Evolutionary conservation across 345 rosid genomes (phyloP).

Genomic region (Dovyalis caffra): DNA sequence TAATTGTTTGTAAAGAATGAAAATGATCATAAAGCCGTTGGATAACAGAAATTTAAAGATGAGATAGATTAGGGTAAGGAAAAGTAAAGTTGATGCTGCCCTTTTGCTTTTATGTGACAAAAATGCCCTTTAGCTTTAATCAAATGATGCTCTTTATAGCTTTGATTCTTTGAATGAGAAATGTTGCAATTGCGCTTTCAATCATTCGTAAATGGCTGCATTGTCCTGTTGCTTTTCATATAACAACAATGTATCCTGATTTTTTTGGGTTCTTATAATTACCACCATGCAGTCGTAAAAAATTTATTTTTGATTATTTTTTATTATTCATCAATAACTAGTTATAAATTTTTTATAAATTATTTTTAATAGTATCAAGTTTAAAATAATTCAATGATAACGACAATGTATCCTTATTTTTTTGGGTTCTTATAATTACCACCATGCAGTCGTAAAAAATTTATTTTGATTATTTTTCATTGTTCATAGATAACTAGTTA

Average conservation of each 20-base stretch:
- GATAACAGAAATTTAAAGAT: slow-evolving; percentile 53
- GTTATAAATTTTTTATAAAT: no score
- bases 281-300: no score
- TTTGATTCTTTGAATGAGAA: slow-evolving; percentile 54
- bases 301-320: no score
- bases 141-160: slow-evolving; percentile 22
- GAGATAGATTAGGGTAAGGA: slow-evolving; percentile 26
- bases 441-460: no score
- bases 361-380: no score
- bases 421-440: no score
- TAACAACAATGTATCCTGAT: slow-evolving; percentile 15
- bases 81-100: slow-evolving; percentile 41
- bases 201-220: slow-evolving; percentile 35
- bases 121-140: slow-evolving; percentile 59
- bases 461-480: no score
- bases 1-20: background rate
- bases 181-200: slow-evolving; percentile 51
- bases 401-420: slow-evolving; percentile 7
- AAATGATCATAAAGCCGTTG: slow-evolving; percentile 17
- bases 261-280: no score
- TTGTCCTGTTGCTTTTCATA: slow-evolving; percentile 37
- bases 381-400: no score
- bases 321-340: no score
- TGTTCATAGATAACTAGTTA: no score
- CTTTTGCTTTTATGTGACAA: slow-evolving; percentile 37